A percentile compares a stretch with the other conserved stretches of the same genome.
phyloP scores from a whole-genome alignment of 345 rosid genomes.

The Lepidium sativum region DNA sequence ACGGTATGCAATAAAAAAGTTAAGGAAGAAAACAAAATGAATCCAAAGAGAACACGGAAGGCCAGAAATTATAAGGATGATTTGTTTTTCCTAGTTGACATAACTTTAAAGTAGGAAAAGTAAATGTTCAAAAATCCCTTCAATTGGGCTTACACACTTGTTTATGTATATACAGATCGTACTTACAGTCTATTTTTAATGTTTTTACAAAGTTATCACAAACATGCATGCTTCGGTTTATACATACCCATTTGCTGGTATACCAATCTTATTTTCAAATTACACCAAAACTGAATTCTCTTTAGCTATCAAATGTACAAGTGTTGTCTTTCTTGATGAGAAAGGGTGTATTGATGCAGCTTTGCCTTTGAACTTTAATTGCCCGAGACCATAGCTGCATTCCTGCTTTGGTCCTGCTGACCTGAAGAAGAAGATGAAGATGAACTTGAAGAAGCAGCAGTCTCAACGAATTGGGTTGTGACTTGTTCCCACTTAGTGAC shows the following conservation, averaged over 20 bases:
- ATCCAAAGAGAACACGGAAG: no score
- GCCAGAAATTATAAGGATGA: no score
- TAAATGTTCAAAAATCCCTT: slow-evolving; percentile 11
- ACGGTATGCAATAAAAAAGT: no score
- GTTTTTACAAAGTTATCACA: not conserved
- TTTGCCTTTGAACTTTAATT: not conserved
- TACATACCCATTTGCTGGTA: not conserved
- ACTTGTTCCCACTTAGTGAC: slow-evolving; percentile 21
- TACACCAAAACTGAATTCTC: not conserved
- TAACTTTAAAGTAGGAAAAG: no score
- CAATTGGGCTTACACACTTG: slow-evolving; percentile 10
- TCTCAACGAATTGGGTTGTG: slow-evolving; percentile 20
- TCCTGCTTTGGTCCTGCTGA: not conserved
- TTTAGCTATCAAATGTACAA: not conserved
- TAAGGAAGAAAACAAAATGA: no score
- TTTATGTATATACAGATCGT: not conserved
- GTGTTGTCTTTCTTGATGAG: not conserved
- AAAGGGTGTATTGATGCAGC: not conserved
- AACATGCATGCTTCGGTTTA: slow-evolving; percentile 1
- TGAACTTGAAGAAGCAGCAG: slow-evolving; percentile 14
- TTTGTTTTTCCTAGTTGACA: no score
- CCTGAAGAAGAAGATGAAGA: slow-evolving; percentile 2
- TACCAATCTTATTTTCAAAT: slow-evolving; percentile 18
- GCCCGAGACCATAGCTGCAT: not conserved
- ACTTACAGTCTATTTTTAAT: slow-evolving; percentile 2